Base-by-base conservation (phyloP, 768 basidiomycete species). In the Termitomyces sp. region DNA sequence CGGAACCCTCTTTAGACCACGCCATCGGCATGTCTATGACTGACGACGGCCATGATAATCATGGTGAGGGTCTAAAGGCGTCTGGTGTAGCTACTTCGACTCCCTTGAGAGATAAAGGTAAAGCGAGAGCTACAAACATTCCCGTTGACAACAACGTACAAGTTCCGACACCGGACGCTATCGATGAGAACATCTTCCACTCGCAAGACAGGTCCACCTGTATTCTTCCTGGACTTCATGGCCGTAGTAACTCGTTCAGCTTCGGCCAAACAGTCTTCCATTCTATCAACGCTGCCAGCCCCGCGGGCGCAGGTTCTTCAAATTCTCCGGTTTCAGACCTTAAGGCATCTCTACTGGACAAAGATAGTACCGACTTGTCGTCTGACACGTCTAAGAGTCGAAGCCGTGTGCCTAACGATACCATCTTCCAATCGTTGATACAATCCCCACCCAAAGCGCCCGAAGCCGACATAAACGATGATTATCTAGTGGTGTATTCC, bases 221-320 rank as follows among this genome's bases (percentile, higher is more conserved):
- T 20, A 62, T 79, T 16, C 49, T 63, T 28, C 35, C 71, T 5
- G 67, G 72, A 0, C 68, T 77, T 9, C 80, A 82, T 53, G 84
- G 86, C 56, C 82, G 85, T 35, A 85, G 83, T 62, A 79, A 85
- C n/a, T 87, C 86, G 1, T 87, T 86, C 70, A 86, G 83, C 66
- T 80, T 85, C 55, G 86, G 85, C 2, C 84, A 86, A 66, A 81
- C 83, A 1, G 72, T 84, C 13, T 87, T 87, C 69, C 83, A 79
- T 62, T 84, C 86, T 4, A 73, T 82, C 9, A 71, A 72, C 48
- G 48, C 64, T 28, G 57, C 62, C 14, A 62, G 61, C 23, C 63
- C 49, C n/a, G 36, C 58, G 9, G 36, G 57, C 14, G 50, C 51
- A 35, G 47, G 44, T 40, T 55, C 69, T 26, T 62, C 67, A 14